Percentiles rank a stretch among this genome's conserved stretches.
Evolutionary conservation across 2,329 filamentous ascomycete genomes (phyloP).

Genomic region (Epicoccum sorghinum): DNA sequence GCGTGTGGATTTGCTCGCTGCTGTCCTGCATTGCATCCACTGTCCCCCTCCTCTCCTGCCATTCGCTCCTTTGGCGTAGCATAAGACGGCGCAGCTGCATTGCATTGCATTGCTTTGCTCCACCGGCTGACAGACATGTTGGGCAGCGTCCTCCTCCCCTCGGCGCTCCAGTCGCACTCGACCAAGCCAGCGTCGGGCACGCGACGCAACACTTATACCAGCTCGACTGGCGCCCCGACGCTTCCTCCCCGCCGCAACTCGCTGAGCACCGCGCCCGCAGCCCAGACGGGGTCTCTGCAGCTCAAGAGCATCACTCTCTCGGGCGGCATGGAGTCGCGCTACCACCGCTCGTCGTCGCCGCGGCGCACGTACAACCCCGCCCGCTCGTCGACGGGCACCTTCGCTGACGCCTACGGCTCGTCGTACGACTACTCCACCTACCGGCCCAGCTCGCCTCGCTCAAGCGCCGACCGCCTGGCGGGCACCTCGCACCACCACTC

Average conservation of each 20-base stretch:
- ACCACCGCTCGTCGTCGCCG: slow-evolving; percentile 45
- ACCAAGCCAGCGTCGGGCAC: slow-evolving; percentile 18
- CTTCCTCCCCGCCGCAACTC: slow-evolving; percentile 36
- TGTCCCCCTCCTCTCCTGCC: not conserved
- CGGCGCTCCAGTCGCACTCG: slow-evolving; percentile 20
- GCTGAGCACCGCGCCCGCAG: slow-evolving; percentile 27
- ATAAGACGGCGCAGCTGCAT: not conserved
- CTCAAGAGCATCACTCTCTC: slow-evolving; percentile 29
- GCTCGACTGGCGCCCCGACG: slow-evolving; percentile 23
- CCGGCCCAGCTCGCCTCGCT: slow-evolving; percentile 41
- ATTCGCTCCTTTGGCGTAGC: not conserved
- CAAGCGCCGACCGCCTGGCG: slow-evolving; percentile 42
- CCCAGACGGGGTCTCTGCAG: slow-evolving; percentile 26
- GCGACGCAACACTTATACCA: slow-evolving; percentile 29
- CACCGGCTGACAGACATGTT: slow-evolving; percentile 40
- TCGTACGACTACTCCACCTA: slow-evolving; percentile 28
- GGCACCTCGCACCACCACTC: slow-evolving; percentile 30
- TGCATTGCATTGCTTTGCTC: not conserved
- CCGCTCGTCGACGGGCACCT: slow-evolving; percentile 47
- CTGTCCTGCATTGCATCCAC: not conserved
- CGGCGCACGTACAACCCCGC: slow-evolving; percentile 41
- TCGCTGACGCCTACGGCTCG: slow-evolving; percentile 39
- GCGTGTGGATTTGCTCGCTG: slow-evolving; percentile 5
- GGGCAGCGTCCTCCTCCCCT: slow-evolving; percentile 42
- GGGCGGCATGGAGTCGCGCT: slow-evolving; percentile 42